A percentile compares a stretch with the other conserved stretches of the same genome.
Conservation (phyloP, 2,329 filamentous ascomycete species). For the Aciculosporium take region DNA sequence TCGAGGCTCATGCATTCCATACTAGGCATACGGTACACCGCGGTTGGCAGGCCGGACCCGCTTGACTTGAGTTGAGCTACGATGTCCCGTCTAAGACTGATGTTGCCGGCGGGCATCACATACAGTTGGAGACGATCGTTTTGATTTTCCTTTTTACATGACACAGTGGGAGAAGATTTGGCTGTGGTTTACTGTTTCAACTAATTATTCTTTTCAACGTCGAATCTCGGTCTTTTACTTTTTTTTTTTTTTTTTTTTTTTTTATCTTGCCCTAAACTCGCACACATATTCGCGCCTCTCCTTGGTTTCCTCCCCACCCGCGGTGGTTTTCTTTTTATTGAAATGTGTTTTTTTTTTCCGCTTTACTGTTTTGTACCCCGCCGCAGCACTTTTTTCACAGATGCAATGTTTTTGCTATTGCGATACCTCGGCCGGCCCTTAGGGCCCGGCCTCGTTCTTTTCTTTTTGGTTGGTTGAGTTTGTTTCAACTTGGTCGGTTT, state of each 20-base stretch:
- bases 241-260: neutral
- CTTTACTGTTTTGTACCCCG: neutral
- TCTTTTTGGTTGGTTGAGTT: constrained; percentile 7
- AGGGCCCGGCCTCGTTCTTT: constrained; percentile 3
- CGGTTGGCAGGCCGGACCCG: neutral
- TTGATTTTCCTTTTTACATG: neutral
- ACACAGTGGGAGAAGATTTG: constrained; percentile 7
- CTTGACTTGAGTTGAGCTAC: neutral
- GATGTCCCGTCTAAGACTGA: neutral
- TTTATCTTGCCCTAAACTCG: neutral
- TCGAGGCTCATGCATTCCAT: constrained; percentile 6
- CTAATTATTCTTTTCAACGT: too few relatives aligned
- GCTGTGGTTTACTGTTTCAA: neutral
- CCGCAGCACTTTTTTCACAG: neutral
- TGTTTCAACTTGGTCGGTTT: too few relatives aligned
- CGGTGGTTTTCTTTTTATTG: neutral
- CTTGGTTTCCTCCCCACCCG: neutral
- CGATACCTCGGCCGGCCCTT: constrained; percentile 10
- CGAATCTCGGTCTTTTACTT: too few relatives aligned
- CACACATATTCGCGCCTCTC: neutral
- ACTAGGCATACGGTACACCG: neutral
- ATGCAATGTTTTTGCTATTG: constrained; percentile 4
- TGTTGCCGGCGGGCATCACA: too few relatives aligned
- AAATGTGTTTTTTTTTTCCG: neutral
- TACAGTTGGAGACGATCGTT: too few relatives aligned